These are phyloP conservation scores for Mollisiaceae sp. DNA, from an alignment of 2,329 filamentous ascomycete genomes.

Conservation along the genomic window DNA sequence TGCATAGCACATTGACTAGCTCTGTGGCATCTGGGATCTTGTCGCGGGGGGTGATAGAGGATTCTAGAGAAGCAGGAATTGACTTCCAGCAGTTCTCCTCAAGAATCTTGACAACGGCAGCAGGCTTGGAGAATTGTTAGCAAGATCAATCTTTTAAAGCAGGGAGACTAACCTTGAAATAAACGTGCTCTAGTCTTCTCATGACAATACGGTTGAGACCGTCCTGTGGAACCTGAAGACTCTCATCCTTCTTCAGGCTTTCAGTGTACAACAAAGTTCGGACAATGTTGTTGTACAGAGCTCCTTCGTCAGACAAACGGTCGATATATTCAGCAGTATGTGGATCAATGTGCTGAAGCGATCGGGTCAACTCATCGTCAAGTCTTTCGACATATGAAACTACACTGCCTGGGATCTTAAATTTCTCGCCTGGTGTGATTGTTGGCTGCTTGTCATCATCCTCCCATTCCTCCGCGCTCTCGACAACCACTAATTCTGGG, in stretches of 20 bases:
- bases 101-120: slow-evolving; percentile 89
- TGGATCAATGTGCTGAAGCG: slow-evolving; percentile 96
- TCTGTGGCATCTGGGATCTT: slow-evolving; percentile 70
- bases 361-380: slow-evolving; percentile 95
- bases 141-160: slow-evolving; percentile 32
- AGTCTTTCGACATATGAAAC: slow-evolving; percentile 94
- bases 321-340: slow-evolving; percentile 99
- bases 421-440: slow-evolving; percentile 74
- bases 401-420: slow-evolving; percentile 91
- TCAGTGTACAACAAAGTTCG: slow-evolving; percentile 90
- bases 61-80: slow-evolving; percentile 73
- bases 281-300: slow-evolving; percentile 91
- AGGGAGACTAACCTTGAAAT: slow-evolving; percentile 79
- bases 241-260: slow-evolving; percentile 70
- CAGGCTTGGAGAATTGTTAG: slow-evolving; percentile 59
- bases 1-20: slow-evolving; percentile 87
- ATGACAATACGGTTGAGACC: slow-evolving; percentile 91
- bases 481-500: slow-evolving; percentile 82
- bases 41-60: slow-evolving; percentile 77
- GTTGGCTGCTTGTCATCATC: slow-evolving; percentile 93
- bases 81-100: slow-evolving; percentile 94
- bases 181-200: slow-evolving; percentile 93
- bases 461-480: slow-evolving; percentile 97
- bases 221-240: slow-evolving; percentile 80
- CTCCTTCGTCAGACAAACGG: slow-evolving; percentile 85